Base-by-base conservation (phyloP, 2,329 filamentous ascomycete species). In the Pseudogymnoascus sp. region DNA sequence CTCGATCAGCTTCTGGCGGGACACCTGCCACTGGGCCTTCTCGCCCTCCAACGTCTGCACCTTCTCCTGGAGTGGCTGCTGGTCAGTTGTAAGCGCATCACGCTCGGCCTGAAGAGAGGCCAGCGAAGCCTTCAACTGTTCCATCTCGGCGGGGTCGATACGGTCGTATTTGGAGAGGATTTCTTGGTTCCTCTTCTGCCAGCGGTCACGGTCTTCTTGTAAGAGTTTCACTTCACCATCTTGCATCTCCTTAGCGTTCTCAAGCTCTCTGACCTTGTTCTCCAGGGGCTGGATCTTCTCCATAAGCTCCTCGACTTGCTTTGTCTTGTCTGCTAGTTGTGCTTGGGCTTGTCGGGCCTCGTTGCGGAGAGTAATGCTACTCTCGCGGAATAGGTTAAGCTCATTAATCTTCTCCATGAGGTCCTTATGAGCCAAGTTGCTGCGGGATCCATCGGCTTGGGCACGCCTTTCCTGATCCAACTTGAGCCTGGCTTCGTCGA, bases 121-220 rank as follows among this genome's bases (percentile, higher is more conserved):
- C 61, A 97, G 84, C 64, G 87, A 87, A 71, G 89, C 85, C 77
- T 94, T 96, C 63, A 99, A 82, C 64, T 89, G 87, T 69, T 97
- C 93, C 72, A 97, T 84, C 71, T 97, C 93, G 2, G 90, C 91
- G 45, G 94, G 93, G 72, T 99, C 94, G 60, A 95, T 91, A 62
- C 93, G 90, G 68, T 96, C 92, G 72, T 97, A 97, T 73, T 96
- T 97, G 67, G 91, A 92, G 60, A 99, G 84, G 65, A 99, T 97
- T 68, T 95, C 91, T 72, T 97, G 92, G 1, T 92, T 95, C 23
- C 94, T 88, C 79, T 97, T 93, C 75, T 96, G 92, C 90, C 93
- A 97, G 63, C 91, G 85, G 72, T 97, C 93, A 14, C 94, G 88
- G 72, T 97, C 93, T 69, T 94, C 89, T 67, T 95, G 89, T 8